These are phyloP conservation scores for Cicer arietinum DNA, from an alignment of 306 rosid species.

Conservation along the genomic window DNA sequence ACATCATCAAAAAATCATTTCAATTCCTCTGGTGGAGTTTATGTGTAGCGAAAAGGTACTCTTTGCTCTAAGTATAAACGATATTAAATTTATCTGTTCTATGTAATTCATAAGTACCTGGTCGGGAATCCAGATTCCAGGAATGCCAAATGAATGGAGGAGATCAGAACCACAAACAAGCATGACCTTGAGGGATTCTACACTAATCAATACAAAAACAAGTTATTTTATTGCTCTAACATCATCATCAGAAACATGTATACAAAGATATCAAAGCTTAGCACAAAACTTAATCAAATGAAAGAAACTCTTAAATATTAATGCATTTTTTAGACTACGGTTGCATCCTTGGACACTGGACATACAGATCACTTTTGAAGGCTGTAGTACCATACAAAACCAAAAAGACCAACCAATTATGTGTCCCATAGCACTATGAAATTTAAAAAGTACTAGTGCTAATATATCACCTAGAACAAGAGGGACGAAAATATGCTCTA, in stretches of 20 bases:
- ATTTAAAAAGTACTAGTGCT: background rate
- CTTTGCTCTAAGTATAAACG: background rate
- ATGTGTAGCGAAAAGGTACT: background rate
- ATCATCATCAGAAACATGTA: conserved; percentile 4
- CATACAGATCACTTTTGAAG: conserved; percentile 29
- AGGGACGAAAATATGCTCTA: conserved; percentile 11
- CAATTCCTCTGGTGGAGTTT: conserved; percentile 3
- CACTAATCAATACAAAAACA: conserved; percentile 41
- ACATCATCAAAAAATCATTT: conserved; percentile 23
- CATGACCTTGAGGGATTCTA: conserved; percentile 85
- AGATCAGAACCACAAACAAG: conserved; percentile 96
- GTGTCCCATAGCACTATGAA: conserved; percentile 11
- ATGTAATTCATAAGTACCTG: conserved; percentile 59
- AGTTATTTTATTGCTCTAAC: conserved; percentile 28
- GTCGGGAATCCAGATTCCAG: conserved; percentile 77
- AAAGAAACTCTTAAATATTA: conserved; percentile 4
- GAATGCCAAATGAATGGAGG: conserved; percentile 73
- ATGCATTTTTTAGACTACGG: conserved; percentile 15
- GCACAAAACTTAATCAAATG: background rate
- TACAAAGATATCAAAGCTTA: conserved; percentile 24
- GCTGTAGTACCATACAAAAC: conserved; percentile 4
- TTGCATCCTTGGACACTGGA: background rate
- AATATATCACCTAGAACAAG: conserved; percentile 22
- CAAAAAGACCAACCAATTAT: conserved; percentile 6
- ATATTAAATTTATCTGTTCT: conserved; percentile 1